Evolutionary conservation across 805 yeast species (phyloP).

Genomic region (Vanderwaltozyma yarrowii): DNA sequence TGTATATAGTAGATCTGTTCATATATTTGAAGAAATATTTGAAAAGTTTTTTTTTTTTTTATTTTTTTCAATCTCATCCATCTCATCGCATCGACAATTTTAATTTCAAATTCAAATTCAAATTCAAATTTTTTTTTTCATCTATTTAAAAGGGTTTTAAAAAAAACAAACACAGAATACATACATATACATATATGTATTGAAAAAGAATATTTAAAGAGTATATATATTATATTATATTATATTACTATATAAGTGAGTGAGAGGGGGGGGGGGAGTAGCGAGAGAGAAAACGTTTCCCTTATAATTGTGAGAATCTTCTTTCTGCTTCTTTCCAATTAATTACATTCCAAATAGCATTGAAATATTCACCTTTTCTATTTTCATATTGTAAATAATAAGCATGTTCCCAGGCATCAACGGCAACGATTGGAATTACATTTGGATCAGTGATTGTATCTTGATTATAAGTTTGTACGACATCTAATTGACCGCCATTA

Average conservation of each 20-base stretch:
- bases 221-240: too few species aligned
- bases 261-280: too few species aligned
- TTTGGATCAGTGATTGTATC: slow-evolving; percentile 65
- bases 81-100: slow-evolving; percentile 1
- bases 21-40: too few species aligned
- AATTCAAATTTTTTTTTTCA: too few species aligned
- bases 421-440: slow-evolving; percentile 69
- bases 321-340: slow-evolving; percentile 87
- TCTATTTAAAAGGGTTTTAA: too few species aligned
- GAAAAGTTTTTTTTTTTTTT: too few species aligned
- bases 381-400: slow-evolving; percentile 89
- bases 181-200: too few species aligned
- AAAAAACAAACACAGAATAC: too few species aligned
- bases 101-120: too few species aligned
- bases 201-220: not conserved
- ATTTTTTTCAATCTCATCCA: not conserved
- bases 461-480: slow-evolving; percentile 76
- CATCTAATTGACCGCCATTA: slow-evolving; percentile 58
- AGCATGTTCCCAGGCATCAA: slow-evolving; percentile 97
- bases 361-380: slow-evolving; percentile 84
- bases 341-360: slow-evolving; percentile 88
- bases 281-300: too few species aligned
- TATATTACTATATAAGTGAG: too few species aligned
- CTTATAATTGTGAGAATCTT: slow-evolving; percentile 39
- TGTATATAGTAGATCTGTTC: too few species aligned